phyloP scores from a whole-genome alignment of 176 grass and related monocot genomes.

The Oryza australiensis region DNA sequence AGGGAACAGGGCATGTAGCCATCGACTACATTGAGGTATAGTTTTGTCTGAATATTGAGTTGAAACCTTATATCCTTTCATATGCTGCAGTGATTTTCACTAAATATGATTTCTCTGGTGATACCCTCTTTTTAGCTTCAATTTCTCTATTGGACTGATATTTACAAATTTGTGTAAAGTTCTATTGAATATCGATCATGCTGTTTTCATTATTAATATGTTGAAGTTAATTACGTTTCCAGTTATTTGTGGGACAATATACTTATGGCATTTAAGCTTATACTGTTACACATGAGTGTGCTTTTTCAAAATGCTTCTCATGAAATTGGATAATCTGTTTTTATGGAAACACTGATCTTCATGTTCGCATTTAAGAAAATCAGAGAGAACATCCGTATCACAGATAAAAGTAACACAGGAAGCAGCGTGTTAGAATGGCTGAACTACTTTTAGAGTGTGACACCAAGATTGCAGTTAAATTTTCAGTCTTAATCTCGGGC shows the following conservation, averaged over 20 bases:
- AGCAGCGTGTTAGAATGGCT: neutral
- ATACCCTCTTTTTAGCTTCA: neutral
- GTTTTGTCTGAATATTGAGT: conserved; percentile 14
- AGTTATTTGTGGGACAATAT: neutral
- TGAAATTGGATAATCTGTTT: neutral
- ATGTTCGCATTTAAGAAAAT: neutral
- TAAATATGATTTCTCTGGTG: conserved; percentile 24
- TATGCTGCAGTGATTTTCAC: neutral
- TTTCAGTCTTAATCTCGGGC: neutral
- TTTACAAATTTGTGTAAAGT: neutral
- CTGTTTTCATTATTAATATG: conserved; percentile 10
- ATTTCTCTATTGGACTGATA: neutral
- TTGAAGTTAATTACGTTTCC: conserved; percentile 3
- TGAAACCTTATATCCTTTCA: neutral
- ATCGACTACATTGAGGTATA: conserved; percentile 75
- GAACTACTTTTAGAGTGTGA: neutral
- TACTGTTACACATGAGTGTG: neutral
- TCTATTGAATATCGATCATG: conserved; percentile 1
- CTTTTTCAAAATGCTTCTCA: conserved; percentile 14
- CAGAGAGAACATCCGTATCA: neutral
- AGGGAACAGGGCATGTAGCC: conserved; percentile 75
- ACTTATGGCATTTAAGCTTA: conserved; percentile 15
- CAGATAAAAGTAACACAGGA: neutral
- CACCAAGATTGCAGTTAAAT: neutral
- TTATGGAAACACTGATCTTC: neutral